Evolutionary conservation across 2,329 filamentous ascomycete genomes (phyloP), one percentile per base, ranked within the genome.

Genomic region (Cladorrhinum sp.): DNA sequence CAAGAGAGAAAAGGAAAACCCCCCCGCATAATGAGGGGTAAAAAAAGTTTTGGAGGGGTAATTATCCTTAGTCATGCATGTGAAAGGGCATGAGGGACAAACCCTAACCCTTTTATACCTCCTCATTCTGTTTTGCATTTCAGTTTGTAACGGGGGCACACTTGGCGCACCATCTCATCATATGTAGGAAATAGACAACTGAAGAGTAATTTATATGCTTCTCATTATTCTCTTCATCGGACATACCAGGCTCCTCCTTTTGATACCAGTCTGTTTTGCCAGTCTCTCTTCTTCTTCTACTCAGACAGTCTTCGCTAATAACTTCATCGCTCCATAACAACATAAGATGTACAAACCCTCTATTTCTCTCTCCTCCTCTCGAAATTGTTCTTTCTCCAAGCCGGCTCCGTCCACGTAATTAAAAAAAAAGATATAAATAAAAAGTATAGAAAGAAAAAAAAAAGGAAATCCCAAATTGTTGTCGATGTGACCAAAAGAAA

Each of bases 401-500:
- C n/a, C 42, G n/a, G n/a, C n/a, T n/a, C 5, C 16, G 12, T 16
- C 16, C n/a, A 3, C 8, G 23, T 18, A 24, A 28, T 12, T 48
- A 49, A 57, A 57, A 6, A 49, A 21, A 20, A n/a, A n/a, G n/a
- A n/a, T 18, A 21, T 46, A 49, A 9, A 28, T 26, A 16, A 26
- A 56, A 12, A 14, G 46, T 42, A 28, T 23, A 39, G n/a, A 24
- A 42, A 18, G 24, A 39, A 24, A 57, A 57, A 30, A 50, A 57
- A 26, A 51, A 50, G 12, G 30, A 51, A 33, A 20, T n/a, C n/a
- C n/a, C n/a, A 36, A 33, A 55, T 26, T 8, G 49, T 20, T 36
- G 53, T 36, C 14, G 28, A 36, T 49, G n/a, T n/a, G 9, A 51
- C 8, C 51, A 60, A 36, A 30, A 60, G 30, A 53, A 51, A 48